Conservation (phyloP, 208 protist genomes). For the Crithidia expoeki region DNA sequence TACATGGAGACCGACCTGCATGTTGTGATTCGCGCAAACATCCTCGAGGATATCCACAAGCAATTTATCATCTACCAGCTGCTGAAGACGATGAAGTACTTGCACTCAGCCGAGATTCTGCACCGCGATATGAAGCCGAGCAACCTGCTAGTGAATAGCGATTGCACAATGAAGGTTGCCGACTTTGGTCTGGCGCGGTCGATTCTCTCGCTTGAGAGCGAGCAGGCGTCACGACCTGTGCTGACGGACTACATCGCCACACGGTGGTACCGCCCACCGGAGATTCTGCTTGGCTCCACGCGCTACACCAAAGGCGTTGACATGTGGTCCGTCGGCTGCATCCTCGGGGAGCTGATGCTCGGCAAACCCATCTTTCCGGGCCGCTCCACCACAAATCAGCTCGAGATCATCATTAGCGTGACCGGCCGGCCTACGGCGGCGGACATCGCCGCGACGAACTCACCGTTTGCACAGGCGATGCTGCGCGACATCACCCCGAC, state of each 20-base stretch:
- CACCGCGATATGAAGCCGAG: constrained; percentile 96
- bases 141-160: constrained; percentile 93
- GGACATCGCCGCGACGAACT: constrained; percentile 95
- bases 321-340: constrained; percentile 99
- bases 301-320: constrained; percentile 97
- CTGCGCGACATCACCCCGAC: constrained; percentile 84
- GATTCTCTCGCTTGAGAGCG: constrained; percentile 88
- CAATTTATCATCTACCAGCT: constrained; percentile 98
- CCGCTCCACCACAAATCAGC: constrained; percentile 96
- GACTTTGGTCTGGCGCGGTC: constrained; percentile 98
- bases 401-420: constrained; percentile 96
- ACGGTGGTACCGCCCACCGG: constrained; percentile 98
- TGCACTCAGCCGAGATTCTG: constrained; percentile 92
- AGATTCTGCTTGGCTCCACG: constrained; percentile 97
- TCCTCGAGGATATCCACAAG: constrained; percentile 97
- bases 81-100: constrained; percentile 96
- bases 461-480: constrained; percentile 95
- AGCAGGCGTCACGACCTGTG: constrained; percentile 83
- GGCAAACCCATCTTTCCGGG: constrained; percentile 96
- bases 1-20: constrained; percentile 97
- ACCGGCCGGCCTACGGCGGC: constrained; percentile 82
- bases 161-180: constrained; percentile 96
- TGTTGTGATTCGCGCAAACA: constrained; percentile 96
- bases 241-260: constrained; percentile 97
- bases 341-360: constrained; percentile 95